Evolutionary conservation across 176 grass and related monocot genomes (phyloP), one percentile per base, ranked within the genome.

Genomic region (Eragrostis nindensis): DNA sequence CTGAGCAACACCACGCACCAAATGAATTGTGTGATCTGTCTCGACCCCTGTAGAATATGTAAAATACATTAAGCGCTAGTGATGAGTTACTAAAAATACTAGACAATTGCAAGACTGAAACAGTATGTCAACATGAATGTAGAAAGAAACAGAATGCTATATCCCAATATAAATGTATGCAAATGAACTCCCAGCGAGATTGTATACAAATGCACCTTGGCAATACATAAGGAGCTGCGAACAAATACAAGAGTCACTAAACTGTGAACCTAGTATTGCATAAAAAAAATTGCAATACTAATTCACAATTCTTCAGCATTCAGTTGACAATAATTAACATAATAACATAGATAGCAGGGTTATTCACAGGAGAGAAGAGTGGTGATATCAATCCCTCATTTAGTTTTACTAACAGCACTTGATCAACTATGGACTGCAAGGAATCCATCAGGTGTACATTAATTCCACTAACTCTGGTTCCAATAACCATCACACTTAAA

Each of bases 11-110:
- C 90, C 90, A 82, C 93, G 93, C 75, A 99, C 97, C 80, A 99
- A 79, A 70, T 99, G 97, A 84, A 99, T 96, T 65, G 97, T 99
- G 85, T 99, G 97, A 82, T 94, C 91, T 30, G 89, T 86, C 80
- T 95, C 97, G 64, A 99, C 90, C 42, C 97, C 97, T 99, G 66
- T 15, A 90, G 71, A 21, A 59, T 78, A 87, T 99, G 66, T 15
- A 90, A 70, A 21, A 59, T 78, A 87, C 32, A 84, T 81, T 14
- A 39, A 83, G 29, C 46, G 26, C 66, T 32, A 40, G 53, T 62
- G 70, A 43, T 27, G 22, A 27, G 3, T 27, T 27, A 61, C 40
- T 54, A 81, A 82, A 80, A 78, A 50, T 81, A 62, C 5, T 75
- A 63, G 61, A 69, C 27, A 79, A 36, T 9, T 67, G 29, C 22